Evolutionary conservation across 768 basidiomycete species (phyloP).

Genomic region (Chiua virens): DNA sequence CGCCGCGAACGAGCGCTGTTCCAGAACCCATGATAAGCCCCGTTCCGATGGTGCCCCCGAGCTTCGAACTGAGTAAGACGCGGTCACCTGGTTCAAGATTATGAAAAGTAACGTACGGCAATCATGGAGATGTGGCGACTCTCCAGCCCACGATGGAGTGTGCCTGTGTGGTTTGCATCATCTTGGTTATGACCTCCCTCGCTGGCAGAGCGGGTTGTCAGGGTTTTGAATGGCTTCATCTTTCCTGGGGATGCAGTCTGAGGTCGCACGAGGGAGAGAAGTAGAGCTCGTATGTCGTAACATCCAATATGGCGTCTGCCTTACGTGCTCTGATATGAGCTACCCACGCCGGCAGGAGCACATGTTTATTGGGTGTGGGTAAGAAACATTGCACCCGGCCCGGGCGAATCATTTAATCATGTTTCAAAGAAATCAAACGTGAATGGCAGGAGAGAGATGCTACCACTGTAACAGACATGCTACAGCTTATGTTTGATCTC

Average conservation of each 20-base stretch:
- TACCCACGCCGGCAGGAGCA: not conserved
- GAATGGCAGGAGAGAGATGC: not conserved
- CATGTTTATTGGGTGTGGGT: not conserved
- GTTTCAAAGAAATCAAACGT: not conserved
- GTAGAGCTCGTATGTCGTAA: not conserved
- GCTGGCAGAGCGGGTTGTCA: not conserved
- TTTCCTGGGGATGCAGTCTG: not conserved
- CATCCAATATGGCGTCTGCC: not conserved
- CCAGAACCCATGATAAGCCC: conserved; percentile 61
- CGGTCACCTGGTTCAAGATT: not conserved
- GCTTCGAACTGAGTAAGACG: conserved; percentile 21
- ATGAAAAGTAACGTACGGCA: conserved; percentile 35
- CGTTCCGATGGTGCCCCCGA: conserved; percentile 55
- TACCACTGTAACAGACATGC: not conserved
- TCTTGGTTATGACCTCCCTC: conserved; percentile 30
- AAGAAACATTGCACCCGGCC: not conserved
- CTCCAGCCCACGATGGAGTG: conserved; percentile 51
- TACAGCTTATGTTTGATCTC: conserved; percentile 68
- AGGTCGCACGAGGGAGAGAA: no score
- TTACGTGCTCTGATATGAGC: not conserved
- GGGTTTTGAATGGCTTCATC: not conserved
- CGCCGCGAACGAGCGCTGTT: conserved; percentile 57
- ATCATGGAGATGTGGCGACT: conserved; percentile 63
- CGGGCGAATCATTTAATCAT: not conserved
- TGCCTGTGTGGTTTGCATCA: not conserved